Conservation (phyloP, 768 basidiomycete genomes). For the Pholiota microspora region DNA sequence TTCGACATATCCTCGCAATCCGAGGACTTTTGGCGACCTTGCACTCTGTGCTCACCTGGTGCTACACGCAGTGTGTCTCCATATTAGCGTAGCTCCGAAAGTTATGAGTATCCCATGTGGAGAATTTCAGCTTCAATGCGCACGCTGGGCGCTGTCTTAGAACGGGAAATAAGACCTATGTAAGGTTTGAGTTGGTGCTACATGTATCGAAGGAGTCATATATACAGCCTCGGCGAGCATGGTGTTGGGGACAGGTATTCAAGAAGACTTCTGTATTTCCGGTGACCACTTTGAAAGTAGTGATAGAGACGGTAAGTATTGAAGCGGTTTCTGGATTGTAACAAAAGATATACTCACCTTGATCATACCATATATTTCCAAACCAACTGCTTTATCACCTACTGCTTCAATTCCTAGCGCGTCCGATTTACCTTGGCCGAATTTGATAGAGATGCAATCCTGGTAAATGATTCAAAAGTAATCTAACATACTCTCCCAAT, state of each 20-base stretch:
- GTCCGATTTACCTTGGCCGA: constrained; percentile 22
- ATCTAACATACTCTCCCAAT: background rate
- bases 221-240: too few species aligned
- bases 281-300: too few species aligned
- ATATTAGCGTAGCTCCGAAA: too few species aligned
- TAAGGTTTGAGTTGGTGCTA: too few species aligned
- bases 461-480: background rate
- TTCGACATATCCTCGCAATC: background rate
- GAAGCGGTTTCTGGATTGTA: too few species aligned
- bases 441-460: constrained; percentile 13
- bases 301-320: background rate
- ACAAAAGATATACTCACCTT: constrained; percentile 10
- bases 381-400: constrained; percentile 19
- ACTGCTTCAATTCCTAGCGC: constrained; percentile 14
- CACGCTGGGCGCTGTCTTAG: too few species aligned
- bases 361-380: constrained; percentile 22
- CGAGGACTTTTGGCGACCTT: background rate
- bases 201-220: too few species aligned
- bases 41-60: background rate
- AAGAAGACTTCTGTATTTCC: too few species aligned
- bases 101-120: too few species aligned
- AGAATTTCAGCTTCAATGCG: too few species aligned
- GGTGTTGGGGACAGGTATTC: too few species aligned
- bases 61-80: constrained; percentile 1
- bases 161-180: too few species aligned